Percentiles rank a stretch among this genome's conserved stretches.
These are phyloP conservation scores for Plasmodium falciparum DNA, from an alignment of 169 alveolate genomes.

Conservation along the genomic window DNA sequence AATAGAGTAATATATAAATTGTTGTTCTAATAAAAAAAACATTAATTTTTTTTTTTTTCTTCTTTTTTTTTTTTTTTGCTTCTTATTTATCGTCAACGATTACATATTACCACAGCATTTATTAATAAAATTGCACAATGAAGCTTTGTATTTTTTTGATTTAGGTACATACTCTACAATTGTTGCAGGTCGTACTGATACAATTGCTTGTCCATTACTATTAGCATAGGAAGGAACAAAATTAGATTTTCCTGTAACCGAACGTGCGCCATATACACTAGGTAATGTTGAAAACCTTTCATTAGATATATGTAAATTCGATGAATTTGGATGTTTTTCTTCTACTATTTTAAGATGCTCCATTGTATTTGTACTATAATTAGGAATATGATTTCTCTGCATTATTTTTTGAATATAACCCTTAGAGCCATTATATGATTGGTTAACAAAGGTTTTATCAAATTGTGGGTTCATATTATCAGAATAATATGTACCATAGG, in stretches of 20 bases:
- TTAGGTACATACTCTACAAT: slow-evolving; percentile 67
- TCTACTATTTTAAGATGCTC: slow-evolving; percentile 12
- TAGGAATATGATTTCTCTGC: slow-evolving; percentile 4
- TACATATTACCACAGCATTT: slow-evolving; percentile 50
- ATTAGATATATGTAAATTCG: slow-evolving; percentile 39
- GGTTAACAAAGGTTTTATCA: slow-evolving; percentile 17
- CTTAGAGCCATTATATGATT: slow-evolving; percentile 17
- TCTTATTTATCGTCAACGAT: too few species aligned
- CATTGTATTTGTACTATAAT: slow-evolving; percentile 13
- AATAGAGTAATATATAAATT: too few species aligned
- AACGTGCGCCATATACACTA: slow-evolving; percentile 16
- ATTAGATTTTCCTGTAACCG: slow-evolving; percentile 15
- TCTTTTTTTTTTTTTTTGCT: too few species aligned
- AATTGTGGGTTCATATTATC: slow-evolving; percentile 7
- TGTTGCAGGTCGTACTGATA: slow-evolving; percentile 76
- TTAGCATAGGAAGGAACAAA: slow-evolving; percentile 73
- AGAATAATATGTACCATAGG: slow-evolving; percentile 15
- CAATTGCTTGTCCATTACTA: slow-evolving; percentile 75
- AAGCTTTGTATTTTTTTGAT: slow-evolving; percentile 23
- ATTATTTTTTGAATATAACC: not conserved
- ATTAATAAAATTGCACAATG: slow-evolving; percentile 45
- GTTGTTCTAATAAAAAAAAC: too few species aligned
- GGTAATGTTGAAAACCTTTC: slow-evolving; percentile 53
- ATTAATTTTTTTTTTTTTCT: too few species aligned
- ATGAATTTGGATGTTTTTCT: slow-evolving; percentile 14